These are phyloP conservation scores for Xylariaceae sp. DNA, from an alignment of 2,329 filamentous ascomycete species.

Conservation along the genomic window DNA sequence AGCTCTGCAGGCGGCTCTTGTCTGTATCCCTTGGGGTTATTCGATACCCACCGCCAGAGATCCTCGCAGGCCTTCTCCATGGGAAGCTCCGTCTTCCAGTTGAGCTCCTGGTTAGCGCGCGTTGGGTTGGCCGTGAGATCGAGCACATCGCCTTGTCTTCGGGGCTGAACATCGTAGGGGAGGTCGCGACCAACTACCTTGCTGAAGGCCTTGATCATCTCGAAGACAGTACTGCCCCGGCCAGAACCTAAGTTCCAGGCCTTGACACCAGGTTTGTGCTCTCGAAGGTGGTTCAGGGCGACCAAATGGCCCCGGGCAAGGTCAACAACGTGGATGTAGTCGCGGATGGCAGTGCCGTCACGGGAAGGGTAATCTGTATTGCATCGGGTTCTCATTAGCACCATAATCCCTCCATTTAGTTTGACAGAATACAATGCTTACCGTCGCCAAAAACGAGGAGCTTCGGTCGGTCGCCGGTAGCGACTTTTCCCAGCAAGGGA, in stretches of 20 bases:
- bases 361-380: constrained; percentile 76
- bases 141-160: constrained; percentile 85
- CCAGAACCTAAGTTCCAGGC: constrained; percentile 97
- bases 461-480: constrained; percentile 91
- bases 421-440: constrained; percentile 36
- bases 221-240: constrained; percentile 90
- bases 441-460: constrained; percentile 91
- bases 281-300: constrained; percentile 84
- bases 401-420: too few relatives aligned
- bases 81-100: constrained; percentile 86
- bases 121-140: constrained; percentile 90
- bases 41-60: constrained; percentile 94
- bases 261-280: constrained; percentile 80
- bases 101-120: constrained; percentile 81
- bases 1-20: constrained; percentile 85
- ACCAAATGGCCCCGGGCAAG: constrained; percentile 81
- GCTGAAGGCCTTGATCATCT: constrained; percentile 95
- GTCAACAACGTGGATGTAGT: constrained; percentile 97
- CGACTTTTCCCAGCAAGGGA: constrained; percentile 90
- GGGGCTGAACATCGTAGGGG: constrained; percentile 77
- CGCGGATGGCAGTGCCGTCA: constrained; percentile 90
- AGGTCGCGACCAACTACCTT: constrained; percentile 80
- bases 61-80: constrained; percentile 92
- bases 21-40: constrained; percentile 92
- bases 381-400: constrained; percentile 6